Conservation (phyloP, 306 rosid genomes). For the Heteromeles arbutifolia region DNA sequence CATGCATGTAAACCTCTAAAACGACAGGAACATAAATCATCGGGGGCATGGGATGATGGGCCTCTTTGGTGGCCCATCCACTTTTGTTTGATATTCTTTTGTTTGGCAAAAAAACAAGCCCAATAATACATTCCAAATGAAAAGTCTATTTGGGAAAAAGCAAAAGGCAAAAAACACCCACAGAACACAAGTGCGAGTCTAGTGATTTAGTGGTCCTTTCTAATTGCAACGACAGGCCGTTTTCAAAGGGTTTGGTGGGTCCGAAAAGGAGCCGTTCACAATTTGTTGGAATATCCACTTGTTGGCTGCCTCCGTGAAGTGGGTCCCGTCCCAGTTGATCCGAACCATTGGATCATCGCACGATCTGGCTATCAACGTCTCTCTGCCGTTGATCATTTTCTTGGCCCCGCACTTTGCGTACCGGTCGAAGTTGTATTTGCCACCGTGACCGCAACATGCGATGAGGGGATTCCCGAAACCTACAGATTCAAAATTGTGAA, state of each 20-base stretch:
- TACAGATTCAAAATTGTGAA: constrained; percentile 1
- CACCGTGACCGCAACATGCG: constrained; percentile 90
- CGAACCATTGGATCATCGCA: constrained; percentile 55
- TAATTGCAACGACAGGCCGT: constrained; percentile 38
- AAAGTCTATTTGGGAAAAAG: not conserved
- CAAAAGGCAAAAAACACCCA: not conserved
- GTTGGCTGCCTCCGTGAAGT: constrained; percentile 72
- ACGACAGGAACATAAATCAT: not conserved
- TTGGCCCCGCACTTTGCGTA: constrained; percentile 55
- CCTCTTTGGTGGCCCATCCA: constrained; percentile 11
- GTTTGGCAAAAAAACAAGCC: constrained; percentile 4
- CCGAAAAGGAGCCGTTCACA: constrained; percentile 54
- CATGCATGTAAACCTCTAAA: not conserved
- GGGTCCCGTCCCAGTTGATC: constrained; percentile 77
- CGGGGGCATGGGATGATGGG: constrained; percentile 6
- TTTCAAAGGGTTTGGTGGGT: constrained; percentile 63
- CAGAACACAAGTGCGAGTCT: not conserved
- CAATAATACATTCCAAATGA: not conserved
- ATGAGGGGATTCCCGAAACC: constrained; percentile 59
- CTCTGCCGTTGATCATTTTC: constrained; percentile 38
- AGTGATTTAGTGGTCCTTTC: constrained; percentile 8
- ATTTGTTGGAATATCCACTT: constrained; percentile 55
- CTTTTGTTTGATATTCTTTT: not conserved
- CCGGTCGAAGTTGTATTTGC: constrained; percentile 55
- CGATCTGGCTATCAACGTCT: constrained; percentile 43